Conservation (phyloP, 1,284 basidiomycete genomes). For the Fomitiporia mediterranea region DNA sequence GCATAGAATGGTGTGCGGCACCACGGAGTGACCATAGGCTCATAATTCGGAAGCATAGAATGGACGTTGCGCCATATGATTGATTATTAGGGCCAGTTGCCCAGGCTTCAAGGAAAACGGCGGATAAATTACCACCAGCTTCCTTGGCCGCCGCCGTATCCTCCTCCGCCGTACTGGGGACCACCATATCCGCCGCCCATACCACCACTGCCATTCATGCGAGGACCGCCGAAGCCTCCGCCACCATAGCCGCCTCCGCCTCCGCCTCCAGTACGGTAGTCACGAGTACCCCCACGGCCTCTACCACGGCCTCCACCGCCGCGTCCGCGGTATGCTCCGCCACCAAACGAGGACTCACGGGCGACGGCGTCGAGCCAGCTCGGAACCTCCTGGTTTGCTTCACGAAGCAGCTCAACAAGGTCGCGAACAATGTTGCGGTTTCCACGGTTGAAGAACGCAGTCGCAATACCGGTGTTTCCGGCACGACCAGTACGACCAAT, state of each 20-base stretch:
- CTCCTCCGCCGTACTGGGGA: conserved; percentile 30
- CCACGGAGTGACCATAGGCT: conserved; percentile 7
- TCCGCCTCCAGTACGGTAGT: conserved; percentile 42
- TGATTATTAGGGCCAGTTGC: background rate
- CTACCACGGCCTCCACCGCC: conserved; percentile 59
- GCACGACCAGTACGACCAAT: conserved; percentile 99
- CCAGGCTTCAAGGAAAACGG: conserved; percentile 2
- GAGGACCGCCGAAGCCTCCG: conserved; percentile 21
- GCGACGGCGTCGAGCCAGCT: conserved; percentile 88
- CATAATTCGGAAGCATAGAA: conserved; percentile 9
- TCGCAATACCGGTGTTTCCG: conserved; percentile 95
- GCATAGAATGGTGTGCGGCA: conserved; percentile 14
- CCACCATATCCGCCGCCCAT: conserved; percentile 30
- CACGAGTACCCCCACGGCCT: conserved; percentile 42
- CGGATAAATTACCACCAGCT: conserved; percentile 41
- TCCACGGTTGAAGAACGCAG: conserved; percentile 90
- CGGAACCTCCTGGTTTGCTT: conserved; percentile 96
- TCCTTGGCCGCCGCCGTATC: conserved; percentile 29
- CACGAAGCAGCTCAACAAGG: conserved; percentile 88
- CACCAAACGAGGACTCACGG: conserved; percentile 75
- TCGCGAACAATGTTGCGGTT: conserved; percentile 92
- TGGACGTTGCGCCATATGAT: conserved; percentile 7
- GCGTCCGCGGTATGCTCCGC: conserved; percentile 44
- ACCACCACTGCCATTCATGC: conserved; percentile 28
- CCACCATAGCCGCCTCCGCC: conserved; percentile 27